Base-by-base conservation (phyloP, 106 monocot species). In the Hemerocallis citrina region DNA sequence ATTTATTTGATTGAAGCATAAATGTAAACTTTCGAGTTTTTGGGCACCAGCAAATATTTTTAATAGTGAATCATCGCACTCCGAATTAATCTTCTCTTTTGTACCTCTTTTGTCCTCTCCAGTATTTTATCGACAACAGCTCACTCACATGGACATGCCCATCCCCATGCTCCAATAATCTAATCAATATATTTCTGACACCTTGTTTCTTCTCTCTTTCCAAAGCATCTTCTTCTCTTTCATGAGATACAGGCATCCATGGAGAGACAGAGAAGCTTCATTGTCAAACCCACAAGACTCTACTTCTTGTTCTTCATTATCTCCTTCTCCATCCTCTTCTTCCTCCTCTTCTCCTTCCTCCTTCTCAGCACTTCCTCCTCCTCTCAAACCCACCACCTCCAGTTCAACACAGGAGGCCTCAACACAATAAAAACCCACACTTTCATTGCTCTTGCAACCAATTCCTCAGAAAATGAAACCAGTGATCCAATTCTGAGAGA, bases 201-300 rank as follows among this genome's bases (percentile, higher is more conserved):
- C 11, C 37, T 6, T 5, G 11, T 6, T 5, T 11, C 37, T 38
- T 11, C 5, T n/a, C n/a, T n/a, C n/a, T n/a, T n/a, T n/a, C n/a
- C n/a, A n/a, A n/a, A n/a, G n/a, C n/a, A n/a, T n/a, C n/a, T 21
- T 51, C 50, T 51, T 19, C 5, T 2, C 1, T 51, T 3, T 21
- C 19, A 0, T 8, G 3, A 20, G 2, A 14, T 17, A 20, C 50
- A 51, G 6, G 47, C 25, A 59, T 37, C 68, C 25, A 92, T 92
- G 91, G 81, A 87, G 70, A 73, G 76, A 65, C 78, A 78, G 58
- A 81, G 44, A 75, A 87, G 81, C 66, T 73, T 78, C 64, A 61
- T 81, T 65, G 27, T 68, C 33, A 84, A 68, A 55, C 70, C 81
- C 66, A 69, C 62, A 2, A 74, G 61, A 37, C 68, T 77, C 37